Evolutionary conservation across 805 yeast genomes (phyloP).

Genomic region (Komagataella populi): DNA sequence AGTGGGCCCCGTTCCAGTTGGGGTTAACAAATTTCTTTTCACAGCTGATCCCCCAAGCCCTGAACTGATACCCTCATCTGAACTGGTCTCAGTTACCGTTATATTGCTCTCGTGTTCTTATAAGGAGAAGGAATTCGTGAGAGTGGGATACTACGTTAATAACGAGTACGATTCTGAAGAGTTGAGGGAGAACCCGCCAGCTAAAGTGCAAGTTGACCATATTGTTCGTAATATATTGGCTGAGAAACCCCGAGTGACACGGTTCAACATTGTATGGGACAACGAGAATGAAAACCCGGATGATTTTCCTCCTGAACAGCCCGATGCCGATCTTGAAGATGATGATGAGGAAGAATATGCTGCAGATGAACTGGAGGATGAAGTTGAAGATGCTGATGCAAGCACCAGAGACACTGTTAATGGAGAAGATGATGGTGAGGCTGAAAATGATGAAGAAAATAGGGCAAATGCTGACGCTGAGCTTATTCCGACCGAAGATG

Average conservation of each 20-base stretch:
- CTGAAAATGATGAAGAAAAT: constrained; percentile 24
- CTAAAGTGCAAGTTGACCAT: constrained; percentile 84
- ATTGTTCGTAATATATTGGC: constrained; percentile 91
- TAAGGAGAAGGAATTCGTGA: constrained; percentile 84
- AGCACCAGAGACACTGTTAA: constrained; percentile 27
- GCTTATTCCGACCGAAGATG: constrained; percentile 18
- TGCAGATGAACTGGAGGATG: constrained; percentile 45
- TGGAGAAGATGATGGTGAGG: constrained; percentile 25
- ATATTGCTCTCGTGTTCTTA: constrained; percentile 87
- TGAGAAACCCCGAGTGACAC: constrained; percentile 93
- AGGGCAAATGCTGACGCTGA: constrained; percentile 16
- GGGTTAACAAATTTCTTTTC: constrained; percentile 84
- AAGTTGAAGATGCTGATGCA: constrained; percentile 39
- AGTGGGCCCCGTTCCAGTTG: constrained; percentile 99
- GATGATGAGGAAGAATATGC: constrained; percentile 48
- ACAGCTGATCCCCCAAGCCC: constrained; percentile 96
- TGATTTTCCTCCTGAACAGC: constrained; percentile 69
- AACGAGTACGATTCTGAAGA: constrained; percentile 94
- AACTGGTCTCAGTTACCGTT: constrained; percentile 89
- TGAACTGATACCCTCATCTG: constrained; percentile 91
- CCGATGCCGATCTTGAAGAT: constrained; percentile 33
- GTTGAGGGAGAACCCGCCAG: constrained; percentile 84
- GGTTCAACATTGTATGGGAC: constrained; percentile 96
- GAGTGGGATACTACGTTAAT: constrained; percentile 96
- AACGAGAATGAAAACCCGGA: constrained; percentile 42